phyloP scores from a whole-genome alignment of 1,284 basidiomycete species.

The Rhodotorula sp. region DNA sequence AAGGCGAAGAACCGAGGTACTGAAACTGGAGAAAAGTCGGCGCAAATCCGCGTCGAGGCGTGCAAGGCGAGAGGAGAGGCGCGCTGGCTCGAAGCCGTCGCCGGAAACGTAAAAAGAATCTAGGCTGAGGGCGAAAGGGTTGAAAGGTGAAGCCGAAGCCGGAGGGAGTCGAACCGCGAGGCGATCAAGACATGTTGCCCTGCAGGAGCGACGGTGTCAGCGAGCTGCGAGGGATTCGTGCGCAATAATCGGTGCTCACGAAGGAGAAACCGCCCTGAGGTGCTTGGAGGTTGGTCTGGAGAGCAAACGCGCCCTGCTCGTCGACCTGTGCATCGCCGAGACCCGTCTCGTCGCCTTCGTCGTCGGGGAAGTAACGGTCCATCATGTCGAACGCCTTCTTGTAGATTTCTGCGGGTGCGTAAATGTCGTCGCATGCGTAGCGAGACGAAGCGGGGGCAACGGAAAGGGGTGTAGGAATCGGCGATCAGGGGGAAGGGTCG shows the following conservation, averaged over 20 bases:
- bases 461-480: no score
- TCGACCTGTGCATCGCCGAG: constrained; percentile 80
- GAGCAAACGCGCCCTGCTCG: constrained; percentile 72
- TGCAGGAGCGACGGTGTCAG: no score
- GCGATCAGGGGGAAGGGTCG: neutral
- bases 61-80: no score
- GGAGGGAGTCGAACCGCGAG: neutral
- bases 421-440: neutral
- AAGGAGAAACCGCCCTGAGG: constrained; percentile 96
- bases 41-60: no score
- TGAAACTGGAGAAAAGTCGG: no score
- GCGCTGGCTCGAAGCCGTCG: no score
- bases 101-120: no score
- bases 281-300: constrained; percentile 65
- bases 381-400: constrained; percentile 9
- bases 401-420: constrained; percentile 5
- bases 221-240: no score
- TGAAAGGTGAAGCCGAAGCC: neutral
- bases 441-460: neutral
- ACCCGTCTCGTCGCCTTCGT: constrained; percentile 62
- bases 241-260: constrained; percentile 45
- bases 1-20: no score
- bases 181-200: no score
- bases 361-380: constrained; percentile 49
- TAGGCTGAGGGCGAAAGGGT: no score